A percentile compares a stretch with the other conserved stretches of the same genome.
Evolutionary conservation across 768 basidiomycete genomes (phyloP).

Genomic region (Termitomyces sp.): DNA sequence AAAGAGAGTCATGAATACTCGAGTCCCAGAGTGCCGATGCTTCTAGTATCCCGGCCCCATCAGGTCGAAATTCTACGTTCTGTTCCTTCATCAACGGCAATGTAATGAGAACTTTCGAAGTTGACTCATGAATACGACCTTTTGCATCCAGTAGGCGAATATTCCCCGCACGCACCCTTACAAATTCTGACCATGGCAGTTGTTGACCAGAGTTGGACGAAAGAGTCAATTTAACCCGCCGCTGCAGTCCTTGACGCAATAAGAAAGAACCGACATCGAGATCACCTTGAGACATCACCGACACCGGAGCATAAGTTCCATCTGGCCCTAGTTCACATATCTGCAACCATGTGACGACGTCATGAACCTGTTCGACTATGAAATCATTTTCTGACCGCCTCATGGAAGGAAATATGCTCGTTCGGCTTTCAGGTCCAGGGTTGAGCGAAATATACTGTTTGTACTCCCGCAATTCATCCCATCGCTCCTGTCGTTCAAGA

Average conservation of each 20-base stretch:
- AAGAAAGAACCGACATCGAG: conserved; percentile 84
- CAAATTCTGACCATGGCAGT: conserved; percentile 81
- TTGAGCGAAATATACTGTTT: conserved; percentile 38
- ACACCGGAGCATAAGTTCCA: conserved; percentile 79
- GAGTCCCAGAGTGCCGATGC: conserved; percentile 89
- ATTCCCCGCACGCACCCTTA: conserved; percentile 73
- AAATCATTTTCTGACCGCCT: conserved; percentile 92
- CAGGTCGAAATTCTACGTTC: conserved; percentile 67
- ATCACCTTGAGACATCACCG: conserved; percentile 67
- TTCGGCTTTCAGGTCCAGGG: conserved; percentile 29
- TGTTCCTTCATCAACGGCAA: conserved; percentile 73
- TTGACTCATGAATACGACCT: conserved; percentile 74
- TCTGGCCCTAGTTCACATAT: conserved; percentile 82
- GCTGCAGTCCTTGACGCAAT: conserved; percentile 90
- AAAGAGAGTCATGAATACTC: conserved; percentile 77
- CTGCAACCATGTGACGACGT: conserved; percentile 85
- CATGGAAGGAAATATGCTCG: conserved; percentile 60
- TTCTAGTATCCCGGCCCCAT: conserved; percentile 71
- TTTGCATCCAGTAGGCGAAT: conserved; percentile 81
- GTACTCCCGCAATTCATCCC: conserved; percentile 90
- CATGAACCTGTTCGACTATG: conserved; percentile 80
- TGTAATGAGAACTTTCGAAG: conserved; percentile 63
- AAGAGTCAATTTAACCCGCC: conserved; percentile 69
- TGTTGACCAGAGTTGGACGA: conserved; percentile 87
- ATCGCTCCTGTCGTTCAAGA: conserved; percentile 82